Base-by-base conservation (phyloP, 148 eudicot genomes). In the Amaranthus cruentus region DNA sequence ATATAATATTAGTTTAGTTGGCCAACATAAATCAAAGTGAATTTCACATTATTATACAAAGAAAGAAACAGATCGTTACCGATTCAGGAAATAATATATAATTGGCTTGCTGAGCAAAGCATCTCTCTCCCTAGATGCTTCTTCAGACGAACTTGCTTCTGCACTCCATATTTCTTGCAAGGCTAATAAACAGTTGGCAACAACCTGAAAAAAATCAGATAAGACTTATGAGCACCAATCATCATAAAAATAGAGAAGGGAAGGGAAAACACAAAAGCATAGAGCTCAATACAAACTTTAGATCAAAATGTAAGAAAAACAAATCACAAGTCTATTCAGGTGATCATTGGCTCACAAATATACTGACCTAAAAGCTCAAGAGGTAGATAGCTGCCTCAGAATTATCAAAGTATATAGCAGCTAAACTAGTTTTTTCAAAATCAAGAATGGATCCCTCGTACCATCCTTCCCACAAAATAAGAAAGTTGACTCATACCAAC, bases 91-190 rank as follows among this genome's bases (percentile, higher is more conserved):
- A 85, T 87, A 88, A 77, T 90, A 95, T 75, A 91, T 68, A 69
- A 87, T 7, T 58, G 96, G 92, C 86, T 96, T 96, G 90, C 96
- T 87, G 77, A 91, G 86, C 82, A 96, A 86, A 52, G 81, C 80
- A 76, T 96, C 99, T 84, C 92, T 87, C 75, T 96, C 99, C 81
- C 79, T 86, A 71, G 92, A 82, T 65, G 97, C 99, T 79, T 92
- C 97, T 79, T 92, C 99, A 58, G 96, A 92, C 38, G 85, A 77
- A 76, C 86, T 88, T 83, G 97, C 92, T 79, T 92, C 97, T 75
- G 89, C 82, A 62, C 91, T 87, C 97, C 99, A 96, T 61, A 96
- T 96, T 83, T 96, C 99, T 88, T 96, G 97, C 47, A 95, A 73
- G 63, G 96, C 87, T 80, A 87, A 83, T 79, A 96, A 79, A 82